These are phyloP conservation scores for Pichia ethanolica DNA, from an alignment of 805 yeast genomes.

Conservation along the genomic window DNA sequence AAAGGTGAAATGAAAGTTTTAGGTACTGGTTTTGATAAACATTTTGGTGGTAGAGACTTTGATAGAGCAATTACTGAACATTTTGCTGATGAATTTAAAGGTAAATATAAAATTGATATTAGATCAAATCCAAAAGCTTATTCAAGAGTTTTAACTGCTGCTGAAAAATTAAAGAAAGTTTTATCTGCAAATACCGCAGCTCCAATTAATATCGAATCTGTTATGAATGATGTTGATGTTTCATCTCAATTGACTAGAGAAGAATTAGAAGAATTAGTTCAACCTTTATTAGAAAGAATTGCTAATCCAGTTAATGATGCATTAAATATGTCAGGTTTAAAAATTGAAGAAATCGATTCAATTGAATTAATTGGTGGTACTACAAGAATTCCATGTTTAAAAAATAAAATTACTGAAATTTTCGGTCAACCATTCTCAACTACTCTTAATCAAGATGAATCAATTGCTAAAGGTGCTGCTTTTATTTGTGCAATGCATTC, in stretches of 20 bases:
- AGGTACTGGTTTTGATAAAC: slow-evolving; percentile 89
- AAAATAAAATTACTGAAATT: slow-evolving; percentile 69
- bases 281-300: slow-evolving; percentile 73
- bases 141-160: slow-evolving; percentile 83
- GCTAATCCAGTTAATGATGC: slow-evolving; percentile 75
- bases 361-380: slow-evolving; percentile 98
- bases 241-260: slow-evolving; percentile 84
- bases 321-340: slow-evolving; percentile 67
- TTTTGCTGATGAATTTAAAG: slow-evolving; percentile 87
- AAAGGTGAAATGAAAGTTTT: slow-evolving; percentile 92
- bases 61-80: slow-evolving; percentile 92
- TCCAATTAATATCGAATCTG: slow-evolving; percentile 91
- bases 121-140: slow-evolving; percentile 89
- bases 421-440: slow-evolving; percentile 83
- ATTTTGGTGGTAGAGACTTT: slow-evolving; percentile 97
- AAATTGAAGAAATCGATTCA: slow-evolving; percentile 70
- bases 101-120: slow-evolving; percentile 90
- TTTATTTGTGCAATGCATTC: slow-evolving; percentile 98
- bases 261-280: slow-evolving; percentile 82
- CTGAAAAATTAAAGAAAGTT: slow-evolving; percentile 92
- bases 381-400: slow-evolving; percentile 92
- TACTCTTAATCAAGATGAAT: slow-evolving; percentile 98
- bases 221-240: slow-evolving; percentile 96
- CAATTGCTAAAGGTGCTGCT: slow-evolving; percentile 98
- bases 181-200: slow-evolving; percentile 93